Percentiles rank a stretch among this genome's conserved stretches.
phyloP scores from a whole-genome alignment of 208 protist genomes.

The Trypanosoma vivax region DNA sequence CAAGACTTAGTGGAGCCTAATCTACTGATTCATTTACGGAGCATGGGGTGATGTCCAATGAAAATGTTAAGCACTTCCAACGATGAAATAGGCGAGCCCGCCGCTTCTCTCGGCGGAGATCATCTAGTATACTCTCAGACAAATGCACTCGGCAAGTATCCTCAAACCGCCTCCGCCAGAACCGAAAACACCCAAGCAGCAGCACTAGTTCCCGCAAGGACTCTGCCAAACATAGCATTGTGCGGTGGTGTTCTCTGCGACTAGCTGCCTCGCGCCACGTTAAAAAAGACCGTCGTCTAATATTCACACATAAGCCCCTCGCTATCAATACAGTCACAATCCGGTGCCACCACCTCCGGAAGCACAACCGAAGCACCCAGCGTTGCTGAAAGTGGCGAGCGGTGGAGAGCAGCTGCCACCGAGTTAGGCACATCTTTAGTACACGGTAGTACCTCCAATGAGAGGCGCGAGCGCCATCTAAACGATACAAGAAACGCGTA shows the following conservation, averaged over 20 bases:
- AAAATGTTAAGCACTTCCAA: slow-evolving; percentile 20
- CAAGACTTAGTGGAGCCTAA: neutral
- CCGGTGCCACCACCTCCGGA: slow-evolving; percentile 10
- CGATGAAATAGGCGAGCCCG: slow-evolving; percentile 16
- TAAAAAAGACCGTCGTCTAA: slow-evolving; percentile 2
- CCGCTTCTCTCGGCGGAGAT: slow-evolving; percentile 40
- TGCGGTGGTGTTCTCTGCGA: slow-evolving; percentile 1
- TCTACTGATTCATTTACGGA: neutral
- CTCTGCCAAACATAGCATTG: slow-evolving; percentile 40
- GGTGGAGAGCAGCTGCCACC: neutral
- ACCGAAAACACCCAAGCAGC: slow-evolving; percentile 51
- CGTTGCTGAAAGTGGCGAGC: neutral
- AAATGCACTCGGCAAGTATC: slow-evolving; percentile 25
- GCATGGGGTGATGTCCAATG: neutral
- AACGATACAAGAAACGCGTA: slow-evolving; percentile 2
- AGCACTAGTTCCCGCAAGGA: slow-evolving; percentile 61
- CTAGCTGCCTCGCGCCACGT: slow-evolving; percentile 9
- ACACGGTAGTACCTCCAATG: slow-evolving; percentile 7
- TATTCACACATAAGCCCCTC: neutral
- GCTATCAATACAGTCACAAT: neutral
- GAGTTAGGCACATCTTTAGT: neutral
- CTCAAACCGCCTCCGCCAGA: slow-evolving; percentile 37
- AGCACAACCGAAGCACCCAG: neutral
- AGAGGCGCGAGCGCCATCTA: neutral
- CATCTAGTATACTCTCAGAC: slow-evolving; percentile 33